Evolutionary conservation across 768 basidiomycete species (phyloP), one percentile per base, ranked within the genome.

Genomic region (Steccherinum ochraceum): DNA sequence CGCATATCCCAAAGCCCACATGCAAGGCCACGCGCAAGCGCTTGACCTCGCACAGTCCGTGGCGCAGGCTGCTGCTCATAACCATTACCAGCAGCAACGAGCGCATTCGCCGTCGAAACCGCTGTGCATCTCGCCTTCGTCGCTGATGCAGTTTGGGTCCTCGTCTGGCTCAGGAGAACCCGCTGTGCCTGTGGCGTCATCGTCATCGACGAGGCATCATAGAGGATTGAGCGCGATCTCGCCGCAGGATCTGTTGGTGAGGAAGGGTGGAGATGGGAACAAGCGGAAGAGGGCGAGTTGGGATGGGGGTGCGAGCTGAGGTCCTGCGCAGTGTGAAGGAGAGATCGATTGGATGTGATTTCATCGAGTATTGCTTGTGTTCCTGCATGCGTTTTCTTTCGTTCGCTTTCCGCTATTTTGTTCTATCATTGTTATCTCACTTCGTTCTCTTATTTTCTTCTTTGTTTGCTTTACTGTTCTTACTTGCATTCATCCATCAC

Each of bases 221-320:
- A 73, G 78, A 18, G 77, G 74, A 0, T 73, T 71, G 66, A 78
- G 76, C 52, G 78, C 72, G 19, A 74, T 79, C 41, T 76, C 75
- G 13, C 78, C 78, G 24, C 72, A 79, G 52, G 78, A 80, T 53
- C 59, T 80, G 47, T 63, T 78, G 48, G 48, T 79, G 54, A 72
- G 71, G 63, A 73, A 70, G 57, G 68, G 65, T 7, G 74, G 52
- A 50, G 78, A 80, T 48, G 16, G 16, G 7, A 76, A 79, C 56
- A 80, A 80, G 62, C 69, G 78, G 52, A 80, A 80, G 67, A 69
- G 78, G 53, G 74, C 76, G 30, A 80, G 79, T 55, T 80, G 78
- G 78, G 78, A 80, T 54, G 79, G 78, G 12, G 65, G 66, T 12
- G 58, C 59, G 45, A 64, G 62, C 24, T 65, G 53, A 60, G 39